Evolutionary conservation across 2,329 filamentous ascomycete genomes (phyloP).

Genomic region (Penicillium aurantiogriseum): DNA sequence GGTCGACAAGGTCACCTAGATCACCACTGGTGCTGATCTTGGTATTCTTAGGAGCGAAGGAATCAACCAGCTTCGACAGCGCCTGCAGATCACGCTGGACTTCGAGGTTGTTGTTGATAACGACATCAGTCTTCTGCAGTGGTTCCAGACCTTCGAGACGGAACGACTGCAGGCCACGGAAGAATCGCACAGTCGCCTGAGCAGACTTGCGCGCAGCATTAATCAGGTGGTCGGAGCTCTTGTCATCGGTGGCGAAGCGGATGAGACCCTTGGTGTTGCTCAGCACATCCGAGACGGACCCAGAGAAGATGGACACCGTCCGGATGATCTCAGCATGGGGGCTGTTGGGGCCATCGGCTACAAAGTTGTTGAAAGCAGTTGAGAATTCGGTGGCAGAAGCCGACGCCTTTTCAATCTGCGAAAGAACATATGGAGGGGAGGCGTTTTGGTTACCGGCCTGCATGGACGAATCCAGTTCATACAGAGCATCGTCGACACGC

Average conservation of each 20-base stretch:
- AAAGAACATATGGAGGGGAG: constrained; percentile 88
- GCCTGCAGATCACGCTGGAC: constrained; percentile 92
- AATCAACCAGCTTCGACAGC: constrained; percentile 88
- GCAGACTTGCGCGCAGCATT: constrained; percentile 81
- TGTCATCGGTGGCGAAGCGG: constrained; percentile 90
- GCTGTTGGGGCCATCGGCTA: constrained; percentile 91
- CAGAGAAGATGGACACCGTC: constrained; percentile 84
- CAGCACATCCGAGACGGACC: constrained; percentile 87
- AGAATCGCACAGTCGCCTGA: constrained; percentile 85
- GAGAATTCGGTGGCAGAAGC: constrained; percentile 95
- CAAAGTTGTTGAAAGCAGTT: constrained; percentile 97
- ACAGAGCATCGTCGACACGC: constrained; percentile 91
- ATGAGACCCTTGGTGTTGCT: constrained; percentile 95
- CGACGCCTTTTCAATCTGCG: constrained; percentile 95
- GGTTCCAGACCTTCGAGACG: constrained; percentile 86
- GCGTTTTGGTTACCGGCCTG: constrained; percentile 98
- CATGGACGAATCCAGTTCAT: constrained; percentile 96
- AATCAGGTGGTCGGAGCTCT: constrained; percentile 83
- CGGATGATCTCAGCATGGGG: constrained; percentile 89
- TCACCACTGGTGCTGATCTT: constrained; percentile 80
- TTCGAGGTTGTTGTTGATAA: constrained; percentile 96
- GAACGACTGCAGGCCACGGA: constrained; percentile 91
- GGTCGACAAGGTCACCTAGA: constrained; percentile 87
- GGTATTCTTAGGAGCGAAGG: constrained; percentile 81
- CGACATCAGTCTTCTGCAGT: constrained; percentile 90